phyloP scores from a whole-genome alignment of 371 early-diverging fungal species.

The Saksenaea vasiformis region DNA sequence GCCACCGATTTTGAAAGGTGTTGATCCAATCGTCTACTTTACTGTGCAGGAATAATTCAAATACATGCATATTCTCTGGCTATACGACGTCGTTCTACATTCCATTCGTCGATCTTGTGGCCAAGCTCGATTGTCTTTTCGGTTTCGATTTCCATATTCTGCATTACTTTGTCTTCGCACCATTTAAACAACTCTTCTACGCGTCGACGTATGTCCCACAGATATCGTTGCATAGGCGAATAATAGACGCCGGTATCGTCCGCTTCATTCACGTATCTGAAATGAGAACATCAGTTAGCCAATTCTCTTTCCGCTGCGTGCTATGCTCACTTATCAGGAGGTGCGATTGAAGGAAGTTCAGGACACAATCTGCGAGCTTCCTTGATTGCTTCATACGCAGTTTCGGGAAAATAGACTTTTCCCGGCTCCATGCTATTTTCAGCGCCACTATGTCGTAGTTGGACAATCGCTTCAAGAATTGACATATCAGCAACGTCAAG shows the following conservation, averaged over 20 bases:
- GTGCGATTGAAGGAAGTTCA: slow-evolving; percentile 35
- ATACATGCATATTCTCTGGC: background rate
- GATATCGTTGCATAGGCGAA: slow-evolving; percentile 48
- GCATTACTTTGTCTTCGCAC: slow-evolving; percentile 19
- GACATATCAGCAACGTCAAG: slow-evolving; percentile 32
- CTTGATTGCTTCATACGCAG: slow-evolving; percentile 39
- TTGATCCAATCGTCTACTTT: background rate
- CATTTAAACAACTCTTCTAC: slow-evolving; percentile 21
- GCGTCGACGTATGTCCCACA: slow-evolving; percentile 45
- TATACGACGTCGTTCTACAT: slow-evolving; percentile 26
- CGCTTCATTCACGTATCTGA: slow-evolving; percentile 19
- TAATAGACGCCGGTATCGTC: slow-evolving; percentile 52
- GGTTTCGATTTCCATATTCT: slow-evolving; percentile 10
- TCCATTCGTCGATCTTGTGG: slow-evolving; percentile 23
- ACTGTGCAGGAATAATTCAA: background rate
- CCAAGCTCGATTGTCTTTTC: slow-evolving; percentile 14
- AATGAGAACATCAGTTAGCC: background rate
- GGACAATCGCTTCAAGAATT: slow-evolving; percentile 46
- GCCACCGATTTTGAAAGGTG: too few species aligned
- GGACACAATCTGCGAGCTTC: slow-evolving; percentile 43
- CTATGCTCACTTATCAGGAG: slow-evolving; percentile 34
- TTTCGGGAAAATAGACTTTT: slow-evolving; percentile 45
- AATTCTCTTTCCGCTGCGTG: slow-evolving; percentile 13
- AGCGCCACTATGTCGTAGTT: slow-evolving; percentile 29
- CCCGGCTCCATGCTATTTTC: slow-evolving; percentile 30